A percentile compares a stretch with the other conserved stretches of the same genome.
phyloP scores from a whole-genome alignment of 176 grass and related monocot species.

The Melocanna baccifera region DNA sequence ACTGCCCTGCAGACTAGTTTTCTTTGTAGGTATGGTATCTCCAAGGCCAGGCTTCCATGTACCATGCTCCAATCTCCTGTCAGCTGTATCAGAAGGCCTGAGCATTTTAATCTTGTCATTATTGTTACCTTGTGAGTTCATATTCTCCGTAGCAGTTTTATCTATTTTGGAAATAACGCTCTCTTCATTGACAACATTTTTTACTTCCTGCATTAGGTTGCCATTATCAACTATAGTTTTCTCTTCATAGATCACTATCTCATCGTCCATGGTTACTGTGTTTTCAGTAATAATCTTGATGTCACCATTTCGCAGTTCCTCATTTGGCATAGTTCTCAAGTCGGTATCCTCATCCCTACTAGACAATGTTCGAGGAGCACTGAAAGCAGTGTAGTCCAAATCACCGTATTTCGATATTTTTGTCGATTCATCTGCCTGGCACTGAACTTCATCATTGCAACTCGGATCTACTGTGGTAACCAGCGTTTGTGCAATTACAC shows the following conservation, averaged over 20 bases:
- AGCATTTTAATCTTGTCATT: slow-evolving; percentile 20
- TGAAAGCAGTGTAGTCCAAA: slow-evolving; percentile 36
- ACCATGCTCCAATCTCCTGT: slow-evolving; percentile 31
- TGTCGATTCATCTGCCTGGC: slow-evolving; percentile 2
- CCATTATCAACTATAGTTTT: slow-evolving; percentile 83
- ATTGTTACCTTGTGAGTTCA: slow-evolving; percentile 18
- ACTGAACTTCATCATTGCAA: slow-evolving; percentile 42
- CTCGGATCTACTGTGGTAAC: slow-evolving; percentile 44
- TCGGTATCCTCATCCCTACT: slow-evolving; percentile 23
- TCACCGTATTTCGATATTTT: slow-evolving; percentile 41
- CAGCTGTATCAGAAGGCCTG: slow-evolving; percentile 28
- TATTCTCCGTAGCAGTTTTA: slow-evolving; percentile 24
- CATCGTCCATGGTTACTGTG: slow-evolving; percentile 46
- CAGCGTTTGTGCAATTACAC: slow-evolving; percentile 57
- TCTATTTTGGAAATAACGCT: slow-evolving; percentile 25
- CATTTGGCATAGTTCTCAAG: slow-evolving; percentile 29
- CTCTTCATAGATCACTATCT: slow-evolving; percentile 71
- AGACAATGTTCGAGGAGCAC: slow-evolving; percentile 24
- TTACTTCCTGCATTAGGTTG: slow-evolving; percentile 47
- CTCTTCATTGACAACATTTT: slow-evolving; percentile 65
- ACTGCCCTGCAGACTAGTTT: slow-evolving; percentile 42
- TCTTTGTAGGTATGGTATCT: slow-evolving; percentile 30
- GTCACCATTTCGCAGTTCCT: slow-evolving; percentile 37
- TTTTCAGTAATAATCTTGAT: slow-evolving; percentile 62
- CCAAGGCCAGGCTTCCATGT: slow-evolving; percentile 28